A percentile compares a stretch with the other conserved stretches of the same genome.
These are phyloP conservation scores for Ophiostoma angusticollis DNA, from an alignment of 2,329 filamentous ascomycete species.

Conservation along the genomic window DNA sequence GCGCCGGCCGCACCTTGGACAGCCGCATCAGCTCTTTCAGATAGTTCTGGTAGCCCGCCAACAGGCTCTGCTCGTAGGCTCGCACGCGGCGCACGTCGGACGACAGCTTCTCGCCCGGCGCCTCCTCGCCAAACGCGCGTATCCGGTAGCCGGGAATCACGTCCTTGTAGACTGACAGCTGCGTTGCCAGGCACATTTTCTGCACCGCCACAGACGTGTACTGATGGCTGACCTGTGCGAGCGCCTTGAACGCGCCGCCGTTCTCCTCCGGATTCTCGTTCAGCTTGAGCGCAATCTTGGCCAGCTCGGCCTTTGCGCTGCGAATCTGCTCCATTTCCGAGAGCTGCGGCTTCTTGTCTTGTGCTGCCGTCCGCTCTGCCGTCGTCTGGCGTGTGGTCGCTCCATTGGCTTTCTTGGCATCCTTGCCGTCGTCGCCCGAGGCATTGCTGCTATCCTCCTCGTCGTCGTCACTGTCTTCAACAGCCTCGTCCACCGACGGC, in stretches of 20 bases:
- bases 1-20: constrained; percentile 34
- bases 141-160: constrained; percentile 95
- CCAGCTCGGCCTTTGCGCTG: constrained; percentile 83
- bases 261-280: constrained; percentile 94
- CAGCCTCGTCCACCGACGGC: constrained; percentile 43
- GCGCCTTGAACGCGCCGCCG: constrained; percentile 60
- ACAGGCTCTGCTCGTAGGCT: constrained; percentile 74
- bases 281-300: constrained; percentile 63
- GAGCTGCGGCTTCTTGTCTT: constrained; percentile 6
- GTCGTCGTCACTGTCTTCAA: constrained; percentile 36
- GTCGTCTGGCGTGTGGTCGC: too few species aligned
- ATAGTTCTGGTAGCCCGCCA: constrained; percentile 75
- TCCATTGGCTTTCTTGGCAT: background rate
- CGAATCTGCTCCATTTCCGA: constrained; percentile 53
- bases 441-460: constrained; percentile 27
- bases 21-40: constrained; percentile 60
- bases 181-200: constrained; percentile 76
- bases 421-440: background rate
- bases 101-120: constrained; percentile 65
- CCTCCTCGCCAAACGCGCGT: constrained; percentile 64
- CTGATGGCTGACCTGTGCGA: constrained; percentile 60
- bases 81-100: constrained; percentile 80
- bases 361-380: background rate
- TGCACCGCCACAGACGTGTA: constrained; percentile 60
- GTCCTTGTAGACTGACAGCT: constrained; percentile 86